phyloP scores from a whole-genome alignment of 1,284 basidiomycete species.

The Coniferiporia weirii region DNA sequence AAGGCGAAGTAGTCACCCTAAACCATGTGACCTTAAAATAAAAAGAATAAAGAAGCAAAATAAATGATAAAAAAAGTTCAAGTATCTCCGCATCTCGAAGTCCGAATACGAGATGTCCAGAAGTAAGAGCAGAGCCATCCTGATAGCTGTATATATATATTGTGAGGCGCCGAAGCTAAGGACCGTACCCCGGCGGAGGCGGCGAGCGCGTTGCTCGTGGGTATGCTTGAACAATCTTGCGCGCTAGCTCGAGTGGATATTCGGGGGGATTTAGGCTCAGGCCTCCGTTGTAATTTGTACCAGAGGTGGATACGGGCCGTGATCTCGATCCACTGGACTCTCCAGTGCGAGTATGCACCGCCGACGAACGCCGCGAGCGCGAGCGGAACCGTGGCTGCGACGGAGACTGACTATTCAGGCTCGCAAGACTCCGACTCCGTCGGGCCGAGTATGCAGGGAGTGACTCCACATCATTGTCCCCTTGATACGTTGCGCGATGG shows the following conservation, averaged over 20 bases:
- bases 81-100: too few relatives aligned
- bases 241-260: slow-evolving; percentile 5
- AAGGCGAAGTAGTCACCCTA: too few relatives aligned
- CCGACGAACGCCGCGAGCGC: slow-evolving; percentile 4
- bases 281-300: not conserved
- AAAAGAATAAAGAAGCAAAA: too few relatives aligned
- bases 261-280: not conserved
- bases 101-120: too few relatives aligned
- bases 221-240: slow-evolving; percentile 1
- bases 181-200: not conserved
- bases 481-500: not conserved
- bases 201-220: not conserved
- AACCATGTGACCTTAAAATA: too few relatives aligned
- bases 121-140: too few relatives aligned
- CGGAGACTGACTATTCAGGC: not conserved
- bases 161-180: not conserved
- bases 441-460: slow-evolving; percentile 5
- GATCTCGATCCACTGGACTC: not conserved
- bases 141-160: too few relatives aligned
- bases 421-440: not conserved
- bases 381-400: not conserved
- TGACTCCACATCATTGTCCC: not conserved
- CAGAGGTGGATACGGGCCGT: not conserved
- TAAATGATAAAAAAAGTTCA: too few relatives aligned
- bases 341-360: not conserved